Base-by-base conservation (phyloP, 768 basidiomycete genomes). In the Leccinum longicurvipes region DNA sequence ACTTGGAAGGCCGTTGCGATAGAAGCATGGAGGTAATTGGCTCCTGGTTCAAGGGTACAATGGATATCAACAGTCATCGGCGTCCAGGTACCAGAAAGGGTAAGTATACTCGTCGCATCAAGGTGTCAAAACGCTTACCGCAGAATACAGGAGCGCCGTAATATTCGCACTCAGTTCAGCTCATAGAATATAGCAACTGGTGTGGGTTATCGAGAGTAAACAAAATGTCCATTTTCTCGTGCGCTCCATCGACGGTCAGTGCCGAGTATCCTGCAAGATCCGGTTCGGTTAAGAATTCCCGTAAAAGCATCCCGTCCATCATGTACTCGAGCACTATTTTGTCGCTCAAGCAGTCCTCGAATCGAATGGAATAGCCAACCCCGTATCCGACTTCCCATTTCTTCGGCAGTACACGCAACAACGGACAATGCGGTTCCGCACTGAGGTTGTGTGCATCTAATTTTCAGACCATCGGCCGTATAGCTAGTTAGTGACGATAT, bases 361-460 rank as follows among this genome's bases (percentile, higher is more conserved):
- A 99, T 28, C 97, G 92, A 64, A 99, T 99, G 31, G 94, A 96
- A 73, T 99, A 99, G 17, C 97, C 97, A 51, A 99, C 97, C 74
- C 98, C 96, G 63, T 95, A 91, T 10, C 97, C 97, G 39, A 99
- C 87, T 72, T 97, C 95, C 96, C 88, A 98, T 94, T 74, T 99
- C 97, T 58, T 98, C 97, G 0, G 97, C 96, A 17, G 98, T 97
- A 76, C 97, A 96, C 12, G 96, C 93, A 4, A 97, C 97, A 51
- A 99, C 97, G 44, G 91, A 94, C 97, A 99, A 98, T 36, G 97
- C 97, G 7, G 97, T 97, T 21, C 98, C 97, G 56, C 97, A 91
- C 67, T 97, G 91, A 28, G 97, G 97, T 72, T 99, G 97, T 0
- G 97, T 99, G 66, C 97, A 99, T 0, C 69, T 71, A 28, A 99